These are phyloP conservation scores for Fusarium piperis DNA, from an alignment of 2,329 filamentous ascomycete species.

Conservation along the genomic window DNA sequence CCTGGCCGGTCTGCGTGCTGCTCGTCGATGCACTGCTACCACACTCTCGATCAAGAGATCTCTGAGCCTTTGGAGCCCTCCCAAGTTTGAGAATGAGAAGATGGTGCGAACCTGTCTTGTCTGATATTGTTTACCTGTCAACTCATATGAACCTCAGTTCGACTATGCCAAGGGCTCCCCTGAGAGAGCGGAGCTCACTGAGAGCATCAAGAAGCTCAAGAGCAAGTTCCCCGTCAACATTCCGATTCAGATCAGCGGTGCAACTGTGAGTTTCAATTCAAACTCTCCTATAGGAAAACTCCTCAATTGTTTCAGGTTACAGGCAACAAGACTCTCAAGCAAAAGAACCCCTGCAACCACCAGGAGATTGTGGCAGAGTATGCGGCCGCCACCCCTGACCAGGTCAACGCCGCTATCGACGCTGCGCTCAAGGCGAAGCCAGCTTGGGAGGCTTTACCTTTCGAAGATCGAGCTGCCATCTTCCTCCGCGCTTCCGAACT, in stretches of 20 bases:
- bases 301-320: not conserved
- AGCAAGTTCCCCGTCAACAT: constrained; percentile 24
- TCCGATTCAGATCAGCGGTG: constrained; percentile 20
- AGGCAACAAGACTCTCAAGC: constrained; percentile 16
- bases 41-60: not conserved
- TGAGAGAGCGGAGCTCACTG: constrained; percentile 25
- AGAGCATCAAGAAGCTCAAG: constrained; percentile 28
- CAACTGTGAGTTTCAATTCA: not conserved
- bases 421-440: constrained; percentile 29
- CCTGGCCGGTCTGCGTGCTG: constrained; percentile 5
- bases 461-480: constrained; percentile 29
- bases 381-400: constrained; percentile 24
- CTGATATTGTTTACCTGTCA: fast-evolving
- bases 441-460: constrained; percentile 25
- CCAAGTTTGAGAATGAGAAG: constrained; percentile 36
- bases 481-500: constrained; percentile 31
- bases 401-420: constrained; percentile 33
- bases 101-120: not conserved
- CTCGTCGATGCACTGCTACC: not conserved
- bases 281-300: fast-evolving
- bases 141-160: constrained; percentile 13
- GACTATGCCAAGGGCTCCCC: constrained; percentile 34
- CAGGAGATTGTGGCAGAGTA: constrained; percentile 28
- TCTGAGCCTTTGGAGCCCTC: constrained; percentile 29
- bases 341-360: constrained; percentile 30